Evolutionary conservation across 2,329 filamentous ascomycete genomes (phyloP), one percentile per base, ranked within the genome.

Genomic region (Fusarium aywerte): DNA sequence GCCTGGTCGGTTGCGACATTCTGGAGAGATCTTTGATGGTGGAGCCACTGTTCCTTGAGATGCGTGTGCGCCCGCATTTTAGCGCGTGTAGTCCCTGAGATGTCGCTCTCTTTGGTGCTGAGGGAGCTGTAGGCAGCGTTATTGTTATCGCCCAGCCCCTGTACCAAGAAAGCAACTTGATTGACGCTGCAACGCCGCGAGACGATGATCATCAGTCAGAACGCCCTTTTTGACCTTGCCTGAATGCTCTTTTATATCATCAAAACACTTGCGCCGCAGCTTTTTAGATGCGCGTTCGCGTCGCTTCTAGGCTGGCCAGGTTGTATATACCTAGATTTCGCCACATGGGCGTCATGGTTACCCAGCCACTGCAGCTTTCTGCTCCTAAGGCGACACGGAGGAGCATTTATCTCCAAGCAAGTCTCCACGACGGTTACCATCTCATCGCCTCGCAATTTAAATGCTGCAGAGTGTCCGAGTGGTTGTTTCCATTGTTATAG

Each of bases 381-480:
- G 53, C 58, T 58, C 58, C 58, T 58, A 53, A 71, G 69, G 68
- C 66, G 55, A 53, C 58, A 55, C 55, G 49, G 47, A 61, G 62
- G 62, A 68, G 70, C 61, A 54, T 58, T 47, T 55, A 66, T 67
- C 59, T 66, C 69, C 65, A 69, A 63, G 67, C 65, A 61, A 53
- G 60, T 74, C 62, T 70, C 70, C 70, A 60, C 51, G 64, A 61
- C 55, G 59, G 67, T 58, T 58, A 65, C 71, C 70, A 67, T 56
- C 68, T 62, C 68, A 45, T 67, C 62, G 58, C 69, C 70, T 71
- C 51, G 72, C 72, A 74, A 74, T 74, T 74, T 72, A 72, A 72
- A 73, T 62, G 71, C 53, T 71, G 72, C 69, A 67, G 47, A 70
- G 65, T 63, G 27, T 67, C 58, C 58, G 56, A 66, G 65, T 69